phyloP scores from a whole-genome alignment of 352 stramenopile species.

The Plasmopara muralis region DNA sequence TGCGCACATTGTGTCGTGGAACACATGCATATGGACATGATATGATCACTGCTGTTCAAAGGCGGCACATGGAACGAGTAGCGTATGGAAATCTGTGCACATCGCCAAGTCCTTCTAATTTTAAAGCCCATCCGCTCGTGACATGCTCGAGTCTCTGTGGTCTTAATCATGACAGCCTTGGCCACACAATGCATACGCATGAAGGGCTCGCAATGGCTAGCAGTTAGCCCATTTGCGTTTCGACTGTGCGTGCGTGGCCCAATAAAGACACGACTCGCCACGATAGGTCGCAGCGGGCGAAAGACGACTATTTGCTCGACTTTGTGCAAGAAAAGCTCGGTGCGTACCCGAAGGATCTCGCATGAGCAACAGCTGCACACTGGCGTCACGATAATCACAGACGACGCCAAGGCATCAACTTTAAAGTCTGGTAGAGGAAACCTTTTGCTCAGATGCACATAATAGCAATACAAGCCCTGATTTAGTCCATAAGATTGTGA shows the following conservation, averaged over 20 bases:
- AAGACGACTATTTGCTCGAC: conserved; percentile 76
- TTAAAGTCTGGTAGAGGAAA: too few relatives aligned
- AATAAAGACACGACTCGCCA: conserved; percentile 69
- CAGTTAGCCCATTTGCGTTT: conserved; percentile 65
- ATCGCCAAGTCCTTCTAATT: conserved; percentile 8
- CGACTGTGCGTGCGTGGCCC: conserved; percentile 72
- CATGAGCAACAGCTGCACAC: conserved; percentile 74
- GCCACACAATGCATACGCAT: conserved; percentile 58
- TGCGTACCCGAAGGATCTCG: conserved; percentile 53
- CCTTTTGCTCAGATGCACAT: too few relatives aligned
- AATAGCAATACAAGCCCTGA: too few relatives aligned
- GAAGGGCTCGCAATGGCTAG: conserved; percentile 44
- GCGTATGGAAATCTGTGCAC: conserved; percentile 24
- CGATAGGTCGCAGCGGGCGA: conserved; percentile 60
- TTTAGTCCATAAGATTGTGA: too few relatives aligned
- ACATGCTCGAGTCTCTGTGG: conserved; percentile 2
- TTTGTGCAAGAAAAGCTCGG: conserved; percentile 70
- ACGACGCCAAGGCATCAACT: too few relatives aligned
- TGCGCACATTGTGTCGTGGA: conserved; percentile 34
- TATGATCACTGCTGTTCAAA: conserved; percentile 87
- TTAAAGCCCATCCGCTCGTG: conserved; percentile 2
- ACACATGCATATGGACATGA: conserved; percentile 85
- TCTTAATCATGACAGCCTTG: conserved; percentile 32
- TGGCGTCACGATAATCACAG: too few relatives aligned
- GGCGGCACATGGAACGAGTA: conserved; percentile 61